A percentile compares a stretch with the other conserved stretches of the same genome.
These are phyloP conservation scores for Hippophae gyantsensis DNA, from an alignment of 306 rosid species.

Conservation along the genomic window DNA sequence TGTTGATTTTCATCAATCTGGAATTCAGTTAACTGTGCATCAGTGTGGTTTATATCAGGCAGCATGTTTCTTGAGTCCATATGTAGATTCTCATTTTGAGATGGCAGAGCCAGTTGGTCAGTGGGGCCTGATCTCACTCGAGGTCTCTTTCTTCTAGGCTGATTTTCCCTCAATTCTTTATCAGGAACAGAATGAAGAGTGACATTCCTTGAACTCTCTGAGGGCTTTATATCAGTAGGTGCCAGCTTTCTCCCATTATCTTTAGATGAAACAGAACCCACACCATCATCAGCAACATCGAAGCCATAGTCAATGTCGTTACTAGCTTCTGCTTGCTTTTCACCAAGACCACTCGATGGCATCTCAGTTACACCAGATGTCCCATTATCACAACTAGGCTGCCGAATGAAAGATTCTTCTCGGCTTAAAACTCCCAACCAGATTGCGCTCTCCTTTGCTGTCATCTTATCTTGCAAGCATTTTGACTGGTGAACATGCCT, in stretches of 20 bases:
- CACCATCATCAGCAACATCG: constrained; percentile 57
- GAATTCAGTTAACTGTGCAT: constrained; percentile 31
- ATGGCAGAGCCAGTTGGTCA: constrained; percentile 27
- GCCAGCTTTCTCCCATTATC: constrained; percentile 44
- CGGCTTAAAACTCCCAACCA: constrained; percentile 86
- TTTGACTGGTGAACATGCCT: constrained; percentile 82
- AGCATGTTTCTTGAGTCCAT: constrained; percentile 30
- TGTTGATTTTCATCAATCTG: constrained; percentile 35
- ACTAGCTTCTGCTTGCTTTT: constrained; percentile 45
- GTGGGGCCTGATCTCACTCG: constrained; percentile 25
- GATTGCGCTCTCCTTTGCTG: constrained; percentile 92
- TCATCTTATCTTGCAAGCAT: constrained; percentile 96
- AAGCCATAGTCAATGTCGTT: constrained; percentile 80
- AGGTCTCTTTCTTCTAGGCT: constrained; percentile 25
- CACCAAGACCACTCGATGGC: constrained; percentile 30
- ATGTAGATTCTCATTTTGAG: constrained; percentile 27
- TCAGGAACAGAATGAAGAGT: constrained; percentile 18
- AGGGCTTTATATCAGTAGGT: constrained; percentile 37
- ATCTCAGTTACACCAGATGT: constrained; percentile 63
- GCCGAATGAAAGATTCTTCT: constrained; percentile 71
- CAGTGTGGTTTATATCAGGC: constrained; percentile 39
- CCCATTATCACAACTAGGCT: constrained; percentile 81
- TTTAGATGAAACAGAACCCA: constrained; percentile 80
- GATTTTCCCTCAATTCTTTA: constrained; percentile 40
- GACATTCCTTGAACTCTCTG: constrained; percentile 22